Evolutionary conservation across 2,329 filamentous ascomycete species (phyloP), one percentile per base, ranked within the genome.

Genomic region (Pseudocercospora musae): DNA sequence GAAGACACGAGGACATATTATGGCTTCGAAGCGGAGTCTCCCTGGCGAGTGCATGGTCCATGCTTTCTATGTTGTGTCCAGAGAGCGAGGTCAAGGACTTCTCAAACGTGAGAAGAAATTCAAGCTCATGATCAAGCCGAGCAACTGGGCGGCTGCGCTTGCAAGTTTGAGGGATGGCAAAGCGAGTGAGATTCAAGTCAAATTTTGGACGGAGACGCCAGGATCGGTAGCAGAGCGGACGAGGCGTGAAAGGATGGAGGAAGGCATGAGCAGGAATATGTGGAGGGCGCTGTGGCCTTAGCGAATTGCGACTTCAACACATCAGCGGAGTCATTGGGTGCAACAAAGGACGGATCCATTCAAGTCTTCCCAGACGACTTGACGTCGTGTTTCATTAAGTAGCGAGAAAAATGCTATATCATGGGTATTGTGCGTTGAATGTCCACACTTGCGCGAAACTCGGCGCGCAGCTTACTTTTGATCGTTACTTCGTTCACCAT

Each of bases 401-500:
- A 48, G 44, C n/a, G n/a, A 54, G 50, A 15, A 31, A 31, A 33
- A 21, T 31, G 23, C 23, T n/a, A 9, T 54, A 54, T 54, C 50
- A 54, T 54, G 50, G 50, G 50, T 54, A 54, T 54, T 54, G 13
- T 37, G 50, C 50, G n/a, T 11, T 37, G 15, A 25, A 37, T 37
- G 37, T 33, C 25, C 50, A 54, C 25, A 11, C 27, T n/a, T 37
- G 50, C 21, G 29, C 50, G 37, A 27, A 13, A 25, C 50, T 20
- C 37, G 50, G 13, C 37, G 29, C 29, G 50, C 50, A 31, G 50
- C 50, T 54, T 54, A 54, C 62, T 64, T 64, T 64, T 61, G 42
- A 42, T 64, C 62, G 42, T 64, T 18, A 60, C 53, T 57, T 60
- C 46, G 42, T 64, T 56, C 54, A 60, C 56, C 46, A 31, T 57